phyloP scores from a whole-genome alignment of 148 eudicot species.

The Talinum fruticosum region DNA sequence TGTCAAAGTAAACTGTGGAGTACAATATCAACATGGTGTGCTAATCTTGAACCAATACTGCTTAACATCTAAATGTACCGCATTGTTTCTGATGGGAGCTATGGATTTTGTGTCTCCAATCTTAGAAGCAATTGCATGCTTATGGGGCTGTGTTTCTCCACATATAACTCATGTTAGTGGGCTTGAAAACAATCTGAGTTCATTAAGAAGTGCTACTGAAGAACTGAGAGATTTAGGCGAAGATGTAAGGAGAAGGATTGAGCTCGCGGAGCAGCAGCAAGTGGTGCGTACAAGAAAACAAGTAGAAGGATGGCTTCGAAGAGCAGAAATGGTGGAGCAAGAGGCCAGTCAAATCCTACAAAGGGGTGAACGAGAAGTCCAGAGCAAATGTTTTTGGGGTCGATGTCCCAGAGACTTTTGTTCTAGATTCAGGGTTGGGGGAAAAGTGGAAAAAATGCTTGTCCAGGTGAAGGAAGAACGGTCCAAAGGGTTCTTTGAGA shows the following conservation, averaged over 20 bases:
- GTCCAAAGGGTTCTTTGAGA: conserved; percentile 26
- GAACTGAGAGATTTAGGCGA: conserved; percentile 23
- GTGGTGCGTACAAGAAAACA: conserved; percentile 26
- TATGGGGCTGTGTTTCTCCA: conserved; percentile 11
- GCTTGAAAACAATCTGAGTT: conserved; percentile 16
- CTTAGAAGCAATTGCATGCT: conserved; percentile 6
- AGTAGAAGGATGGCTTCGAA: conserved; percentile 41
- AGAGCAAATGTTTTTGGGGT: conserved; percentile 19
- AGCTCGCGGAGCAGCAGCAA: conserved; percentile 23
- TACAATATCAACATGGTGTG: not conserved
- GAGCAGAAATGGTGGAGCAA: conserved; percentile 18
- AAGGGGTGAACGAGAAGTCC: conserved; percentile 23
- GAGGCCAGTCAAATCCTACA: conserved; percentile 25
- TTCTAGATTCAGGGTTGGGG: conserved; percentile 25
- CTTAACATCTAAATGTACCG: not conserved
- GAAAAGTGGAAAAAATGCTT: conserved; percentile 26
- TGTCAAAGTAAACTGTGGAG: not conserved
- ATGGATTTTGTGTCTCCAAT: conserved; percentile 18
- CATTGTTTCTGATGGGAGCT: conserved; percentile 1
- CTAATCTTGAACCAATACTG: not conserved
- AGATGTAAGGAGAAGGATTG: conserved; percentile 33
- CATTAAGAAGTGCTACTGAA: conserved; percentile 14
- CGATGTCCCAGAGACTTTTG: conserved; percentile 22
- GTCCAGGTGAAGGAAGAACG: conserved; percentile 24
- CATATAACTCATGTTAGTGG: conserved; percentile 7